Base-by-base conservation (phyloP, 2,329 filamentous ascomycete genomes). In the Talaromyces atroroseus region DNA sequence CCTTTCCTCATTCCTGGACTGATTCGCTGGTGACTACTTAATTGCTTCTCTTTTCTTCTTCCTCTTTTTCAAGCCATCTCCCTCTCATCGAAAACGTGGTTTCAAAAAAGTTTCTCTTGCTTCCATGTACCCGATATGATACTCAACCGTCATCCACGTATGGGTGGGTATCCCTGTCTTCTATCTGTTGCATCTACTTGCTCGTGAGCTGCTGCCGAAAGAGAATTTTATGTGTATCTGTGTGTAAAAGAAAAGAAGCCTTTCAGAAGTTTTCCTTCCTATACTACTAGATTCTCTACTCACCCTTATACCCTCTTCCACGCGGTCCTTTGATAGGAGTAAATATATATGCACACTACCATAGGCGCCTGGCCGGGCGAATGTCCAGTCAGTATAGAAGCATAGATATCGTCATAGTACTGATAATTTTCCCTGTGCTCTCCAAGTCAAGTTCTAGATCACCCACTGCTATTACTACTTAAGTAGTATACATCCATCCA, bases 131-230 rank as follows among this genome's bases (percentile, higher is more conserved):
- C 29, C 36, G 40, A 44, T 20, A 20, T 23, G 49, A 44, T 44
- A 42, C 38, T 52, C 40, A 34, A 18, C 29, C 38, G 34, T 45
- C 36, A 42, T 32, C 49, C 49, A 34, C 34, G n/a, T 6, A n/a
- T 12, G 16, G 1, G 5, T 42, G 36, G 34, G 40, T 20, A 40
- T 40, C n/a, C 8, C n/a, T 18, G 40, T 20, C 40, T 44, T 18
- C 40, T 44, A 52, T 46, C 50, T 45, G 32, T 34, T 42, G 50
- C 50, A 52, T 52, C 50, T 46, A 52, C 18, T 52, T 36, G 50
- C 38, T 38, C 36, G 20, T 52, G 44, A 44, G 50, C 24, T 52
- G 20, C 40, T 36, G 26, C 32, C 38, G 40, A 52, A 16, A 21
- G 20, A 29, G 21, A 10, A 24, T 52, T 23, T 45, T 52, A 44